Conservation (phyloP, 495 filamentous ascomycete species). For the Cladorrhinum samala region DNA sequence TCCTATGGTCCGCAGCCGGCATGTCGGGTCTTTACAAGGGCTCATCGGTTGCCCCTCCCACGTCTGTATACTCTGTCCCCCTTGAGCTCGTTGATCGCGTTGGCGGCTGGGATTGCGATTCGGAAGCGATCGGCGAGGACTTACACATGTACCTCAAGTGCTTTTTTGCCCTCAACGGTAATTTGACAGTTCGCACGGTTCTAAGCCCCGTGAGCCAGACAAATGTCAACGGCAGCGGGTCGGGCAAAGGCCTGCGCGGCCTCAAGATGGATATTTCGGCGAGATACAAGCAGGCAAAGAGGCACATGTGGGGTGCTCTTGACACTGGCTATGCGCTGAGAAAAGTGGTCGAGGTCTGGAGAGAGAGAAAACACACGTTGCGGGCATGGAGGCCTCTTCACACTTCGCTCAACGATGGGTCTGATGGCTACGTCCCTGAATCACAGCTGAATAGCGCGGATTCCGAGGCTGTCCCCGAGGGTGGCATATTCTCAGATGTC, state of each 20-base stretch:
- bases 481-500: conserved; percentile 44
- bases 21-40: conserved; percentile 58
- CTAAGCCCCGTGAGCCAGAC: conserved; percentile 60
- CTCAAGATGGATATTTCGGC: conserved; percentile 48
- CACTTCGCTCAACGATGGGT: conserved; percentile 34
- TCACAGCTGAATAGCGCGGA: conserved; percentile 33
- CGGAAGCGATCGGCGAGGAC: conserved; percentile 65
- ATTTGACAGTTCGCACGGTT: conserved; percentile 49
- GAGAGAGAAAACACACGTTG: conserved; percentile 42
- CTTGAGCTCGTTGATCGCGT: conserved; percentile 56
- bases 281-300: conserved; percentile 58
- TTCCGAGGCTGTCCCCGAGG: conserved; percentile 34
- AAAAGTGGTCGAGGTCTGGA: conserved; percentile 43
- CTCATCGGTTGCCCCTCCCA: conserved; percentile 56
- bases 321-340: conserved; percentile 57
- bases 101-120: conserved; percentile 60
- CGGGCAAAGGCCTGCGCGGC: conserved; percentile 43
- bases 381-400: conserved; percentile 49
- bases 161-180: conserved; percentile 62
- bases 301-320: conserved; percentile 69
- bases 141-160: conserved; percentile 72
- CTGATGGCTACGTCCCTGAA: conserved; percentile 43
- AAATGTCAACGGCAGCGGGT: conserved; percentile 53
- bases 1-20: conserved; percentile 61
- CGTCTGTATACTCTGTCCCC: conserved; percentile 63